Evolutionary conservation across 2,329 filamentous ascomycete genomes (phyloP).

Genomic region (Zelopaecilomyces penicillatus): DNA sequence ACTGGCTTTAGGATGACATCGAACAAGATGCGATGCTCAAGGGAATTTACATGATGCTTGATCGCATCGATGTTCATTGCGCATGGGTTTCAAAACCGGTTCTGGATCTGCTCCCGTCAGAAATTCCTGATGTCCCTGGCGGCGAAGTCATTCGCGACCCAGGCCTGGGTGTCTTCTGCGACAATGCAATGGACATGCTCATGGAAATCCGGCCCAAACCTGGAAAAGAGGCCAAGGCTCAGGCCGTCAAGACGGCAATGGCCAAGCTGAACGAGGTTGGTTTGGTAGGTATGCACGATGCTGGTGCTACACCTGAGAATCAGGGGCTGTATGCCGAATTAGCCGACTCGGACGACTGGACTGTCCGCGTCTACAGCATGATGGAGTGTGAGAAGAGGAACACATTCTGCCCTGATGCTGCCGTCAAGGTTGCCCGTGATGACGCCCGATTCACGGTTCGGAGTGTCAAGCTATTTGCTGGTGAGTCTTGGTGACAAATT

Average conservation of each 20-base stretch:
- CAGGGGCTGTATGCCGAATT: conserved; percentile 47
- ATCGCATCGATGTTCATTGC: conserved; percentile 63
- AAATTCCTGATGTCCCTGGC: conserved; percentile 47
- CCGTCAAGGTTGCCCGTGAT: conserved; percentile 32
- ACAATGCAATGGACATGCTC: conserved; percentile 62
- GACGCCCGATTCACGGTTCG: conserved; percentile 47
- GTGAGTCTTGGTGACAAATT: conserved; percentile 26
- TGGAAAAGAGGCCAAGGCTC: conserved; percentile 40
- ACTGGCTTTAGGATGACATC: conserved; percentile 39
- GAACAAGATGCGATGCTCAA: conserved; percentile 42
- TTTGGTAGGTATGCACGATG: conserved; percentile 61
- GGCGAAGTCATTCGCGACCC: conserved; percentile 55
- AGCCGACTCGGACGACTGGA: conserved; percentile 42
- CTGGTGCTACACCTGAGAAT: conserved; percentile 49
- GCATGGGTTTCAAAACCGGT: conserved; percentile 60
- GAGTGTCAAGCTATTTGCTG: conserved; percentile 63
- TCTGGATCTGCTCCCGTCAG: conserved; percentile 48
- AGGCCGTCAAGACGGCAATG: conserved; percentile 53
- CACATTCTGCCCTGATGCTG: conserved; percentile 49
- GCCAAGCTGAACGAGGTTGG: conserved; percentile 53
- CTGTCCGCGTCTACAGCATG: conserved; percentile 60
- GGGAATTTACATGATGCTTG: conserved; percentile 58
- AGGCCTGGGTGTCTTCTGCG: conserved; percentile 61
- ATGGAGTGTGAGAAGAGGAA: conserved; percentile 57
- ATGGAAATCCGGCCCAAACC: conserved; percentile 49